Evolutionary conservation across 768 basidiomycete genomes (phyloP).

Genomic region (Coprinellus micaceus): DNA sequence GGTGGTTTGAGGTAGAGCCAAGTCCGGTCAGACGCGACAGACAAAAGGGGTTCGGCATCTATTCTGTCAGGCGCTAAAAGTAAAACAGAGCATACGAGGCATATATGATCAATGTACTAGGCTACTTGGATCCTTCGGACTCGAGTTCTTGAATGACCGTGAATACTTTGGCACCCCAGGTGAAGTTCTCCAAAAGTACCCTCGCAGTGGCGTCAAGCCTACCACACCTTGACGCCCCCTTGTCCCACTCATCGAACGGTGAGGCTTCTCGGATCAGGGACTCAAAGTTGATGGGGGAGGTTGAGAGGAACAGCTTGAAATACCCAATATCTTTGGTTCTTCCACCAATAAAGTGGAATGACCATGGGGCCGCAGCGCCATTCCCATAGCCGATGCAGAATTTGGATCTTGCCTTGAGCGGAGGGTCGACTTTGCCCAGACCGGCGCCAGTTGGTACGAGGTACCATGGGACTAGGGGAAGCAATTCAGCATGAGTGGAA

Average conservation of each 20-base stretch:
- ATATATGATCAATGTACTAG: no score
- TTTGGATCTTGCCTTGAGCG: slow-evolving; percentile 23
- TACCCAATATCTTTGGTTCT: slow-evolving; percentile 37
- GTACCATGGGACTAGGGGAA: slow-evolving; percentile 18
- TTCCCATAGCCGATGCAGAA: slow-evolving; percentile 40
- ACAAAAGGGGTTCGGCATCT: no score
- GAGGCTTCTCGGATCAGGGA: slow-evolving; percentile 28
- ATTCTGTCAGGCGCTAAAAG: no score
- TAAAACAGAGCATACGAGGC: no score
- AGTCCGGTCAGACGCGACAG: background rate
- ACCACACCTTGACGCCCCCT: no score
- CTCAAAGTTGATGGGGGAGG: slow-evolving; percentile 29
- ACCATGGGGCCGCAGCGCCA: slow-evolving; percentile 28
- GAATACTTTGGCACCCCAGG: no score
- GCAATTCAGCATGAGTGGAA: background rate
- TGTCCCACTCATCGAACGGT: slow-evolving; percentile 22
- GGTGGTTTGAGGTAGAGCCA: background rate
- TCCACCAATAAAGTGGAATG: slow-evolving; percentile 26
- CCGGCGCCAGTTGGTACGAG: slow-evolving; percentile 26
- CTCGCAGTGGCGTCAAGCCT: no score
- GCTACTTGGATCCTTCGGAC: no score
- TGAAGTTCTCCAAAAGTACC: no score
- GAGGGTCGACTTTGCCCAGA: slow-evolving; percentile 20
- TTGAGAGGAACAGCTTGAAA: slow-evolving; percentile 42
- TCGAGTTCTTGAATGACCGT: no score